Evolutionary conservation across 176 grass and related monocot species (phyloP), one percentile per base, ranked within the genome.

Genomic region (Aegilops longissima): DNA sequence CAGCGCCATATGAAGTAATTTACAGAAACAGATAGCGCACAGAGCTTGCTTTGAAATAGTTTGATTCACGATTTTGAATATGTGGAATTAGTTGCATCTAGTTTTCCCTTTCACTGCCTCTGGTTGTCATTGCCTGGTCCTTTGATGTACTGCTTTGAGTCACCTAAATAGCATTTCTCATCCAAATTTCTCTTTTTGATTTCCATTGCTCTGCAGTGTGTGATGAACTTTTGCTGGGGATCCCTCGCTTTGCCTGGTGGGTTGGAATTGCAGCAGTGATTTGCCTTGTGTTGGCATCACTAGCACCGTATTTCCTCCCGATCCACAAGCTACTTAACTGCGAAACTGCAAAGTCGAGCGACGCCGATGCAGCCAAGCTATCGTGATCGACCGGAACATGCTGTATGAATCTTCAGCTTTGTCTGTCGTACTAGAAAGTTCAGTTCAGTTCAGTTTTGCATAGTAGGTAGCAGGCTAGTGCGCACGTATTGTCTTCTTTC

Each of bases 201-300:
- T 38, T 80, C 33, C 27, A 2, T 86, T 76, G 70, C 12, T 81
- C 7, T 90, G 86, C 90, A 99, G 96, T 93, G 45, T 99, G 97
- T 8, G 97, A 94, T 73, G 88, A 96, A 45, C 88, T 99, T 79
- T 38, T 92, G 77, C 77, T 98, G 61, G 92, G 97, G 78, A 91
- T 93, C 84, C 90, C 94, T 8, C 74, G 58, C 80, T 87, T 90
- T 86, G 73, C 97, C 49, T 99, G 90, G 97, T 90, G 92, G 92
- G 82, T 94, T 51, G 97, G 92, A 25, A 80, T 92, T 11, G 89
- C 85, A 29, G 92, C 87, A 77, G 7, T 99, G 21, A 27, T 96
- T 7, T 94, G 90, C 78, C 74, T 99, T 52, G 18, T 89, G 39
- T 20, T 99, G 49, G 97, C 94, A 30, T 84, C 51, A 17, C 51